These are phyloP conservation scores for Crassisporium funariophilum DNA, from an alignment of 768 basidiomycete genomes.

Conservation along the genomic window DNA sequence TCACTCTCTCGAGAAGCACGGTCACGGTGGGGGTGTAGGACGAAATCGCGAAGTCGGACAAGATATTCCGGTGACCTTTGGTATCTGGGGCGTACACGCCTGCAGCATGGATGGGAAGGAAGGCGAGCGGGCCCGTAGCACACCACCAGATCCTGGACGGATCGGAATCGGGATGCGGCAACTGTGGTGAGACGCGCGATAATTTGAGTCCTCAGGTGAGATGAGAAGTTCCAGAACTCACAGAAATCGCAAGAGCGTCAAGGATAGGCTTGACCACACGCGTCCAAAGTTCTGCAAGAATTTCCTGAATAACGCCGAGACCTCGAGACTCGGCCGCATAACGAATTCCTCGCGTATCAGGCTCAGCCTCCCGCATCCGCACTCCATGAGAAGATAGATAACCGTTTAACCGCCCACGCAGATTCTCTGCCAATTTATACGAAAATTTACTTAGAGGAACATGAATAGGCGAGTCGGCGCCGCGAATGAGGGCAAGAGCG, in stretches of 20 bases:
- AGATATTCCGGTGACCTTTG: background rate
- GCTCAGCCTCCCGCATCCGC: background rate
- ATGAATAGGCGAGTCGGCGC: constrained; percentile 3
- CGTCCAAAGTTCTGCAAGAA: constrained; percentile 8
- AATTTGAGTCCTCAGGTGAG: background rate
- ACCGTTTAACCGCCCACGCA: background rate
- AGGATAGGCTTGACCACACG: constrained; percentile 1
- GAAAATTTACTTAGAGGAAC: constrained; percentile 14
- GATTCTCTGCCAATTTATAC: constrained; percentile 5
- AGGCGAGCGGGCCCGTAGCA: constrained; percentile 23
- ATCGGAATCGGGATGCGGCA: background rate
- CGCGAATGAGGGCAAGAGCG: constrained; percentile 6
- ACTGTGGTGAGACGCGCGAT: too few species aligned
- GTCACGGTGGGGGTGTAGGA: constrained; percentile 17
- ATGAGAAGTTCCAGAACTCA: background rate
- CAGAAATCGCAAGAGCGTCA: background rate
- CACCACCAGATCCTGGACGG: constrained; percentile 11
- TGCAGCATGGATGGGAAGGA: constrained; percentile 40
- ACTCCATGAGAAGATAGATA: constrained; percentile 10
- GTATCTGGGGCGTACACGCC: constrained; percentile 24
- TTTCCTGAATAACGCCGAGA: background rate
- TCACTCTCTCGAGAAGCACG: constrained; percentile 3
- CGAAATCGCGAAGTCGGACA: constrained; percentile 21
- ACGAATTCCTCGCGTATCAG: background rate
- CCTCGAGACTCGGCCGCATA: background rate